Evolutionary conservation across 1,139 yeast species (phyloP).

Genomic region (Yamadazyma triangularis): DNA sequence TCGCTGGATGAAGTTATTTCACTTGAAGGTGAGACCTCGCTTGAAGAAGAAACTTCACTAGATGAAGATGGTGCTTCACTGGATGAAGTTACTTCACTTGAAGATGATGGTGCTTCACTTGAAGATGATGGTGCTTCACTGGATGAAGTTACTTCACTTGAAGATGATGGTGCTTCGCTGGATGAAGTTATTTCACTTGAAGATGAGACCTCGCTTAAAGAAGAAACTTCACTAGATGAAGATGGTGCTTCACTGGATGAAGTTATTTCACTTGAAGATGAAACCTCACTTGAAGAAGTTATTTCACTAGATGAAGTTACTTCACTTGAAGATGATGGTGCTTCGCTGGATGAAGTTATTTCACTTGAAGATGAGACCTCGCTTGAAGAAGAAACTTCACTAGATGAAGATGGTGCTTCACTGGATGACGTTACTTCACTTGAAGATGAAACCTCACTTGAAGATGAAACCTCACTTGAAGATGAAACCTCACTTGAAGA

Average conservation of each 20-base stretch:
- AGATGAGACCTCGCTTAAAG: too few relatives aligned
- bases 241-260: too few relatives aligned
- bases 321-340: constrained; percentile 1
- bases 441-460: constrained; percentile 4
- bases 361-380: constrained; percentile 5
- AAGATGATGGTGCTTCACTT: constrained; percentile 3
- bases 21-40: constrained; percentile 1
- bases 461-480: constrained; percentile 7
- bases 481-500: constrained; percentile 4
- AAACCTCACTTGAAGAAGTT: constrained; percentile 1
- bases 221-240: too few relatives aligned
- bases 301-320: constrained; percentile 1
- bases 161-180: too few relatives aligned
- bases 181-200: too few relatives aligned
- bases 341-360: neutral
- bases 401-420: constrained; percentile 4
- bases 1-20: constrained; percentile 1
- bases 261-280: constrained; percentile 5
- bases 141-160: too few relatives aligned
- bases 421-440: constrained; percentile 1
- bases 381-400: constrained; percentile 5
- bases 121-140: constrained; percentile 4
- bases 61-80: constrained; percentile 2
- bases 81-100: constrained; percentile 1
- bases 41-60: constrained; percentile 1